phyloP scores from a whole-genome alignment of 495 filamentous ascomycete genomes.

The Trichocladium antarcticum region DNA sequence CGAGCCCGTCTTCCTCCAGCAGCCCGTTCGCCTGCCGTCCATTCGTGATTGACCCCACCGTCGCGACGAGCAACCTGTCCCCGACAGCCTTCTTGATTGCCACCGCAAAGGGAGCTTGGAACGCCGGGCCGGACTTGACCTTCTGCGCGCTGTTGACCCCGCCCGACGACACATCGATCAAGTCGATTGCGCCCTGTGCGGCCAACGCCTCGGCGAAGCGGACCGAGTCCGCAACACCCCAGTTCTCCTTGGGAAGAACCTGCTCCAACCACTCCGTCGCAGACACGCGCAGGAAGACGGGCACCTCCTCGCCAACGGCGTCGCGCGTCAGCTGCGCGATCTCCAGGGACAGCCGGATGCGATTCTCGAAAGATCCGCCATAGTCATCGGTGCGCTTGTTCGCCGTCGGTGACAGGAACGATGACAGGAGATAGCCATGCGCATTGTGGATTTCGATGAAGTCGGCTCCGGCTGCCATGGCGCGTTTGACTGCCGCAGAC shows the following conservation, averaged over 20 bases:
- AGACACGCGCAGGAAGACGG: conserved; percentile 52
- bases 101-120: conserved; percentile 47
- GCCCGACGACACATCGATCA: conserved; percentile 53
- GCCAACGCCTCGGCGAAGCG: conserved; percentile 34
- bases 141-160: conserved; percentile 49
- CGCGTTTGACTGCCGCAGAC: conserved; percentile 37
- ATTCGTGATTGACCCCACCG: conserved; percentile 52
- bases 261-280: conserved; percentile 54
- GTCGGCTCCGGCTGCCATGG: conserved; percentile 43
- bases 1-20: conserved; percentile 38
- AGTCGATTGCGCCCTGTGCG: conserved; percentile 46
- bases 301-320: conserved; percentile 44
- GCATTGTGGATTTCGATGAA: conserved; percentile 48
- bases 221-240: conserved; percentile 27
- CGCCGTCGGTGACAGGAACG: conserved; percentile 35
- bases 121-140: conserved; percentile 45
- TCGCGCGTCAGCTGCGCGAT: conserved; percentile 38
- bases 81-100: conserved; percentile 52
- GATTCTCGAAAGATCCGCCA: conserved; percentile 55
- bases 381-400: conserved; percentile 56
- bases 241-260: conserved; percentile 33
- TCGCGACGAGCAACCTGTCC: conserved; percentile 42
- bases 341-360: conserved; percentile 46
- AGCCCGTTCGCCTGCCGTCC: conserved; percentile 44
- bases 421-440: conserved; percentile 49